These are phyloP conservation scores for Anthracocystis walkeri DNA, from an alignment of 1,284 basidiomycete genomes.

Conservation along the genomic window DNA sequence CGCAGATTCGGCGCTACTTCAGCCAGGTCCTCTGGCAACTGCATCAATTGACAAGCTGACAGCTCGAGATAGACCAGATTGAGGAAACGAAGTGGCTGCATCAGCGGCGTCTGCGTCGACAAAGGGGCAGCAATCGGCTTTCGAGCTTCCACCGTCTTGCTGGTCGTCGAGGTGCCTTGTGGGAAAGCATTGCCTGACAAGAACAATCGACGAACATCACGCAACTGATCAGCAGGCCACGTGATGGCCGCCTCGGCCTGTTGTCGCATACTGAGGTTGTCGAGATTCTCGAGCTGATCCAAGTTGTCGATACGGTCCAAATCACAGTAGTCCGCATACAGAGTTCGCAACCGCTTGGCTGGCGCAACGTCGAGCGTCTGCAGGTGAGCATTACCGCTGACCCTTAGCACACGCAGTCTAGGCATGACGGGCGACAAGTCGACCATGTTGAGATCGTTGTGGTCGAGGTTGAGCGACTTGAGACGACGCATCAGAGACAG, in stretches of 20 bases:
- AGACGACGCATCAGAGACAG: slow-evolving; percentile 70
- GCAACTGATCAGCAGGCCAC: slow-evolving; percentile 78
- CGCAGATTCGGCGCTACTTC: slow-evolving; percentile 84
- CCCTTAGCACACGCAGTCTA: slow-evolving; percentile 78
- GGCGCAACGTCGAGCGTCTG: slow-evolving; percentile 77
- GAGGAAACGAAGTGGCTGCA: slow-evolving; percentile 74
- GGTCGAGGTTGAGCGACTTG: slow-evolving; percentile 84
- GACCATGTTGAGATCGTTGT: slow-evolving; percentile 79
- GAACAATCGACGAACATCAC: slow-evolving; percentile 91
- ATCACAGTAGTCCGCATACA: slow-evolving; percentile 90
- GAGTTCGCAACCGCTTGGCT: slow-evolving; percentile 82
- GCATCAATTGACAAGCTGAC: slow-evolving; percentile 85
- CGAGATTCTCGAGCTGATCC: slow-evolving; percentile 78
- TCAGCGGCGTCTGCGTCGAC: slow-evolving; percentile 4
- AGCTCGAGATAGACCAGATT: slow-evolving; percentile 92
- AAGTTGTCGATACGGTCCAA: slow-evolving; percentile 73
- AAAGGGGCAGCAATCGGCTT: slow-evolving; percentile 14
- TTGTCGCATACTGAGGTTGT: slow-evolving; percentile 90
- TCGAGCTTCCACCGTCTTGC: slow-evolving; percentile 2
- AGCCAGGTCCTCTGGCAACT: slow-evolving; percentile 79
- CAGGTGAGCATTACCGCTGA: slow-evolving; percentile 82
- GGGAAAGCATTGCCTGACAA: slow-evolving; percentile 80
- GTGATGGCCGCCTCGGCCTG: slow-evolving; percentile 77
- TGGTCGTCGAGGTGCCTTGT: slow-evolving; percentile 27
- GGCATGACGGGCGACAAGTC: slow-evolving; percentile 55